Percentiles rank a stretch among this genome's conserved stretches.
These are phyloP conservation scores for Diutina sp. DNA, from an alignment of 1,139 yeast genomes.

Conservation along the genomic window DNA sequence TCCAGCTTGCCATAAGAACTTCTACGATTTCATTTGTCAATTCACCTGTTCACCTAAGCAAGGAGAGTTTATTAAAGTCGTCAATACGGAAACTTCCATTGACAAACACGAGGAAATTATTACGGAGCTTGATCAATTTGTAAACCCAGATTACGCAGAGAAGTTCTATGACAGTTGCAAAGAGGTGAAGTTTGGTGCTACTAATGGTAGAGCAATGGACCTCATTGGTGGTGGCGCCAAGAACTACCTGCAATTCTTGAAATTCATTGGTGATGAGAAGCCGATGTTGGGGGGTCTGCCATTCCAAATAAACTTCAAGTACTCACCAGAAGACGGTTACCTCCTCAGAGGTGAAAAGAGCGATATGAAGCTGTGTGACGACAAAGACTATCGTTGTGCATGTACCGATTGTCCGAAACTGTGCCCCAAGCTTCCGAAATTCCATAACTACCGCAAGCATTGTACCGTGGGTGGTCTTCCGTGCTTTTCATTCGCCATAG, in stretches of 20 bases:
- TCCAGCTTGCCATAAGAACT: constrained; percentile 87
- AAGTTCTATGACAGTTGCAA: constrained; percentile 75
- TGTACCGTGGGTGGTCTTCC: constrained; percentile 57
- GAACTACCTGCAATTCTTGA: constrained; percentile 57
- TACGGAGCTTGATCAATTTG: constrained; percentile 54
- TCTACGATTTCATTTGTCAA: constrained; percentile 72
- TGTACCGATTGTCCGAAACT: constrained; percentile 80
- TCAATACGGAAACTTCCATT: constrained; percentile 34
- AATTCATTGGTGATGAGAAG: constrained; percentile 87
- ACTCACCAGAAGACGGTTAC: constrained; percentile 18
- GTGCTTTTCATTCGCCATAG: constrained; percentile 57
- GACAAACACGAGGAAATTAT: constrained; percentile 50
- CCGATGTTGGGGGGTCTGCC: constrained; percentile 93
- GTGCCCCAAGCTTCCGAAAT: constrained; percentile 55
- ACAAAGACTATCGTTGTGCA: constrained; percentile 61
- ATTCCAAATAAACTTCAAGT: constrained; percentile 75
- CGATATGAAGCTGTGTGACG: constrained; percentile 44
- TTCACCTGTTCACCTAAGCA: constrained; percentile 89
- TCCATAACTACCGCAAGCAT: constrained; percentile 16
- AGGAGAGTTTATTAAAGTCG: constrained; percentile 57
- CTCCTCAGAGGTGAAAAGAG: constrained; percentile 40
- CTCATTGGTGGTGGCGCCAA: constrained; percentile 93
- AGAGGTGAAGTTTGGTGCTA: constrained; percentile 81
- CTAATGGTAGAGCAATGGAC: constrained; percentile 96
- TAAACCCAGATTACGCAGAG: constrained; percentile 47